Evolutionary conservation across 2,329 filamentous ascomycete genomes (phyloP).

Genomic region (Neophaeococcomyces mojaviensis): DNA sequence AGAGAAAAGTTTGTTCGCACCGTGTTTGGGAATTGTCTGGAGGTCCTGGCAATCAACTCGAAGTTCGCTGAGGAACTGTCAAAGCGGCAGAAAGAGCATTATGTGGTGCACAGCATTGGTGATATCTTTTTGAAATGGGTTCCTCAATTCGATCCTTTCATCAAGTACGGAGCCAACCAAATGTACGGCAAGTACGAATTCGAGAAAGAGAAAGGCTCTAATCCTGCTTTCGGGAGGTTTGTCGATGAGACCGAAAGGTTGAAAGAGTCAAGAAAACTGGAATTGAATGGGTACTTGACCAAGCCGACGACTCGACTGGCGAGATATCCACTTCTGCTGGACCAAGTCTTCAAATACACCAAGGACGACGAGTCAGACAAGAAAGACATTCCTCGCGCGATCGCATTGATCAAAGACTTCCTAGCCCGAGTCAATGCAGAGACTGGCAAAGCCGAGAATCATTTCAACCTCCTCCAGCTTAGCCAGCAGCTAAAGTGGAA

Average conservation of each 20-base stretch:
- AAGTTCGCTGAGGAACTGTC: constrained; percentile 83
- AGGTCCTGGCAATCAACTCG: constrained; percentile 88
- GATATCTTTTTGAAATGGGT: constrained; percentile 92
- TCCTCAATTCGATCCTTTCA: constrained; percentile 90
- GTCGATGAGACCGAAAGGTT: constrained; percentile 94
- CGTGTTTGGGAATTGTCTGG: constrained; percentile 93
- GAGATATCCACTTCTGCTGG: constrained; percentile 83
- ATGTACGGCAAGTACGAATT: constrained; percentile 97
- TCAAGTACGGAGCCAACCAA: constrained; percentile 91
- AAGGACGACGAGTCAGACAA: constrained; percentile 83
- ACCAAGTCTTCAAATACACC: constrained; percentile 87
- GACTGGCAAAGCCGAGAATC: constrained; percentile 94
- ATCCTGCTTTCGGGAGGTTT: constrained; percentile 77
- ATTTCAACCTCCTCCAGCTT: constrained; percentile 87
- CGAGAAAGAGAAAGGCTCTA: constrained; percentile 85
- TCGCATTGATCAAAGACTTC: constrained; percentile 78
- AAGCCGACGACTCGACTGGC: constrained; percentile 95
- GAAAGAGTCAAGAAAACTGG: constrained; percentile 92
- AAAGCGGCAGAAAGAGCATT: constrained; percentile 78
- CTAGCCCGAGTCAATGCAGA: constrained; percentile 85
- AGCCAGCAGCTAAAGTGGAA: constrained; percentile 89
- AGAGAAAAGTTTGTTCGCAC: constrained; percentile 86
- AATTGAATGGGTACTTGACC: constrained; percentile 93
- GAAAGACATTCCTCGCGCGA: constrained; percentile 83
- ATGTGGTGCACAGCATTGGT: constrained; percentile 80